Base-by-base conservation (phyloP, 495 filamentous ascomycete genomes). In the Annulohypoxylon bovei region DNA sequence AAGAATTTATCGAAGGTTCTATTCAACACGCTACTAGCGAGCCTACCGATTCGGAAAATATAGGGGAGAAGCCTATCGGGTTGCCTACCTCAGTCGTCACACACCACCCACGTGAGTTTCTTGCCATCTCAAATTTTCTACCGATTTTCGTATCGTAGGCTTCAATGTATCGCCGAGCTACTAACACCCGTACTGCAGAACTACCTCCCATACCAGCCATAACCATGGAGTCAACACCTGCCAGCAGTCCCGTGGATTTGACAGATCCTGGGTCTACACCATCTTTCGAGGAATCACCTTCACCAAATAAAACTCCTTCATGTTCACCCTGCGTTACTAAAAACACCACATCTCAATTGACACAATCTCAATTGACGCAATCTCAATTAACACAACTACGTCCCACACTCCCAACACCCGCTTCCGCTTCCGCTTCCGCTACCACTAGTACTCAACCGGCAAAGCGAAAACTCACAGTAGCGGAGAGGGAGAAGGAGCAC, bases 401-500 rank as follows among this genome's bases (percentile, higher is more conserved):
- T 33, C 28, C 55, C 33, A 50, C 50, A 5, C 49, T 55, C 27
- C 7, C 68, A n/a, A 64, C 33, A n/a, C 55, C 55, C 5, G 53
- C 60, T 7, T 27, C 66, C 1, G 33, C 70, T 3, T 56, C 55
- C 5, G 53, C 60, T 7, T 27, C 66, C 1, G 33, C 70, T 3
- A 23, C 54, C 14, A 67, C 65, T 9, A 65, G 62, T 16, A 30
- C 28, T 5, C 68, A 62, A 20, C 58, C 14, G 20, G 63, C 39
- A 27, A 68, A 68, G 22, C 52, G 60, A 58, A 59, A 67, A 53
- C 52, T 68, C 37, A 23, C 62, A 49, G 42, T 49, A n/a, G 44
- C 60, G 44, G 47, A 91, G 87, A 68, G 86, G 83, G 67, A 80
- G 81, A 58, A 89, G 88, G 76, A 77, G 88, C 42, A 84, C 82